A percentile compares a stretch with the other conserved stretches of the same genome.
Evolutionary conservation across 2,329 filamentous ascomycete species (phyloP).

Genomic region (Ascosphaera aggregata): DNA sequence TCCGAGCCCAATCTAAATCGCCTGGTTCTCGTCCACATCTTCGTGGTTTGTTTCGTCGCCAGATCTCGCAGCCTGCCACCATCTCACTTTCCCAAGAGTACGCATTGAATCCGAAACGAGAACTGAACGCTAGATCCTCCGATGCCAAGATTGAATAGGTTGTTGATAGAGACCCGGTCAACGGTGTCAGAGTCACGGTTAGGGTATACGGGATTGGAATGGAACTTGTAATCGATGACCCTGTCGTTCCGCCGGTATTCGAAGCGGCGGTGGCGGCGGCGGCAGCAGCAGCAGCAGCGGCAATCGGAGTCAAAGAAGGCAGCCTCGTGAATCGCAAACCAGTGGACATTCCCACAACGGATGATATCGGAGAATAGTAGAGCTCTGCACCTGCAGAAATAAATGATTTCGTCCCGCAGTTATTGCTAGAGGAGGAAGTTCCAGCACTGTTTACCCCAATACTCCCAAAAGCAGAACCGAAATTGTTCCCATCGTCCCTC

Average conservation of each 20-base stretch:
- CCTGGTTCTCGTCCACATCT: conserved; percentile 8
- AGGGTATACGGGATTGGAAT: conserved; percentile 73
- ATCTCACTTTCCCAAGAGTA: conserved; percentile 96
- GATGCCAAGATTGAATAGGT: conserved; percentile 83
- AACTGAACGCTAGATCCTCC: conserved; percentile 60
- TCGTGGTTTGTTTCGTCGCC: conserved; percentile 34
- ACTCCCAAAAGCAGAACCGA: no score
- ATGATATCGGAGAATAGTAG: conserved; percentile 90
- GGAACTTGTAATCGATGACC: conserved; percentile 9
- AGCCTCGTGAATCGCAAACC: conserved; percentile 78
- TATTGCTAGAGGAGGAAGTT: no score
- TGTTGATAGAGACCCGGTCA: conserved; percentile 82
- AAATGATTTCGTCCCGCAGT: no score
- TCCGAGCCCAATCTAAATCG: conserved; percentile 21
- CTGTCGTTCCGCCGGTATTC: conserved; percentile 6
- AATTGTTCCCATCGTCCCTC: conserved; percentile 2
- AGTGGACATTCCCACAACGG: conserved; percentile 74
- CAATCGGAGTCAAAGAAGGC: no score
- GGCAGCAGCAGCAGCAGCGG: conserved; percentile 25
- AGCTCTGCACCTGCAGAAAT: conserved; percentile 82
- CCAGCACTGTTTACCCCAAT: no score
- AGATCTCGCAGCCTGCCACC: conserved; percentile 78
- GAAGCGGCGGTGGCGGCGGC: conserved; percentile 4
- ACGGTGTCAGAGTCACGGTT: conserved; percentile 74
- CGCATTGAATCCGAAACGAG: conserved; percentile 88